These are phyloP conservation scores for Mucor irregularis DNA, from an alignment of 371 early-diverging fungal species.

Conservation along the genomic window DNA sequence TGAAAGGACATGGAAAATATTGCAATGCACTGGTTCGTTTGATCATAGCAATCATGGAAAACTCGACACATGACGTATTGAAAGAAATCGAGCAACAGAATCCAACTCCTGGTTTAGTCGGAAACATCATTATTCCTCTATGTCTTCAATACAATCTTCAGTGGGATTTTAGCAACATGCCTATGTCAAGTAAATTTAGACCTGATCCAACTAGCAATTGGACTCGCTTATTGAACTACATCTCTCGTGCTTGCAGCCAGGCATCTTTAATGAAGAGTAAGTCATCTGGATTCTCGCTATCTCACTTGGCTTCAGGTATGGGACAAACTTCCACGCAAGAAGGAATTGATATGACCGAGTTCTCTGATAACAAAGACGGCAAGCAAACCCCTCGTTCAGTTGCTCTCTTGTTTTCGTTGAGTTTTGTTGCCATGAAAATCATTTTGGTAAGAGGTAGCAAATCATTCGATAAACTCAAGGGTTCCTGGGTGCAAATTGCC, in stretches of 20 bases:
- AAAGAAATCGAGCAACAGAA: constrained; percentile 47
- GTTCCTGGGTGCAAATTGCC: constrained; percentile 48
- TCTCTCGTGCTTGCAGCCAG: constrained; percentile 41
- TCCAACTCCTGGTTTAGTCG: constrained; percentile 48
- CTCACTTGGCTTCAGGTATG: constrained; percentile 28
- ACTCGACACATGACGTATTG: constrained; percentile 54
- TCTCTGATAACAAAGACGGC: constrained; percentile 37
- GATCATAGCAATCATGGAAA: constrained; percentile 56
- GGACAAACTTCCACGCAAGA: constrained; percentile 12
- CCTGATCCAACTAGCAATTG: constrained; percentile 43
- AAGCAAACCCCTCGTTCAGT: constrained; percentile 32
- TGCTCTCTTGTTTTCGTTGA: constrained; percentile 38
- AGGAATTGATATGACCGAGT: constrained; percentile 8
- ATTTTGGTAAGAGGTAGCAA: constrained; percentile 52
- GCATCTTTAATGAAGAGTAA: constrained; percentile 37
- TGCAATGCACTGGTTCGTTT: constrained; percentile 56
- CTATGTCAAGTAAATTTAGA: constrained; percentile 20
- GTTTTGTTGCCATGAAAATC: constrained; percentile 59
- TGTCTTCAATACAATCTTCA: constrained; percentile 52
- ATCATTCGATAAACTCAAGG: constrained; percentile 43
- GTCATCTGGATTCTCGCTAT: constrained; percentile 42
- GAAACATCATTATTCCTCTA: constrained; percentile 52
- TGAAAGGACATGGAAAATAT: constrained; percentile 32
- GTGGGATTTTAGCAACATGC: constrained; percentile 27
- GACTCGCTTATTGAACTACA: constrained; percentile 40